phyloP scores from a whole-genome alignment of 768 basidiomycete genomes.

The Xerocomus brunneocitrinus region DNA sequence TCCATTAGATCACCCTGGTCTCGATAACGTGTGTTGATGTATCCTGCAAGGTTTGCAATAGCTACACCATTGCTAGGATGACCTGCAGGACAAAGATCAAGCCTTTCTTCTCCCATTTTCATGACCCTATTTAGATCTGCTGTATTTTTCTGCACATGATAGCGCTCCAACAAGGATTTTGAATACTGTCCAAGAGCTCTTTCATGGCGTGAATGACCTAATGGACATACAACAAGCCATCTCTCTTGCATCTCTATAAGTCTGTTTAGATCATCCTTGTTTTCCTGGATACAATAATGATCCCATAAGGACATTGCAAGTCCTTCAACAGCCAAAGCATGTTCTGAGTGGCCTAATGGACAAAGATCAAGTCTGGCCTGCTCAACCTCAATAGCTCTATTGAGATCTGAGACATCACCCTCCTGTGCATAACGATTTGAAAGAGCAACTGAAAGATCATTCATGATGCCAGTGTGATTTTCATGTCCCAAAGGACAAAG shows the following conservation, averaged over 20 bases:
- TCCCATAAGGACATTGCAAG: neutral
- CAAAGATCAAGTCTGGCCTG: neutral
- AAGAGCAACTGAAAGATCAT: neutral
- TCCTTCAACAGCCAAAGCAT: neutral
- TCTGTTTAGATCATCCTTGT: neutral
- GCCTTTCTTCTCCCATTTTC: neutral
- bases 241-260: neutral
- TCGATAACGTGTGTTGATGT: neutral
- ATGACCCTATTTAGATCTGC: neutral
- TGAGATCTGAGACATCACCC: neutral
- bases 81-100: neutral
- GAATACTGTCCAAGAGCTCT: neutral
- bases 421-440: neutral
- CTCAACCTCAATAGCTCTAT: neutral
- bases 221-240: neutral
- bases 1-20: neutral
- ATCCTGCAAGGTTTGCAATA: neutral
- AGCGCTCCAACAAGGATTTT: neutral
- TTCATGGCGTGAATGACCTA: neutral
- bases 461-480: neutral
- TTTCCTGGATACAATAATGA: neutral
- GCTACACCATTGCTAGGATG: neutral
- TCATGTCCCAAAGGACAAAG: neutral
- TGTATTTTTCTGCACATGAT: neutral
- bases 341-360: neutral